Evolutionary conservation across 129 eudicot species (phyloP).

Genomic region (Tanacetum coccineum): DNA sequence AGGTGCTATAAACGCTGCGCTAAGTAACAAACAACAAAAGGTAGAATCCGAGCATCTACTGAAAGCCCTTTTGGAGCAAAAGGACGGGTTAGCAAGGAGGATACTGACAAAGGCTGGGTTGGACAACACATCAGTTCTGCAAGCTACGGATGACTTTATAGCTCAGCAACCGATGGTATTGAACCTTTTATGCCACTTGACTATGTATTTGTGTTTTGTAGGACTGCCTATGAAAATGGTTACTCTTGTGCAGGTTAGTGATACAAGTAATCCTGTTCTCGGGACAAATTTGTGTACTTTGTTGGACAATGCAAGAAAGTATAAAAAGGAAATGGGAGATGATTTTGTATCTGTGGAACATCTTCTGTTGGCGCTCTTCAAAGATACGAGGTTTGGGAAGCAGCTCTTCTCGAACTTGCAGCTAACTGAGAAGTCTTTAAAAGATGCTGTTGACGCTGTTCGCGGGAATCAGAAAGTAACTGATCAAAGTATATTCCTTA

Average conservation of each 20-base stretch:
- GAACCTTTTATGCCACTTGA: not conserved
- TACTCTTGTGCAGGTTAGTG: conserved; percentile 60
- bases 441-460: conserved; percentile 82
- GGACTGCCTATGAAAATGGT: not conserved
- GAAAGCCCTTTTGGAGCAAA: conserved; percentile 94
- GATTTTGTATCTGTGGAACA: conserved; percentile 92
- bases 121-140: conserved; percentile 83
- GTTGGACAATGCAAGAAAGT: conserved; percentile 59
- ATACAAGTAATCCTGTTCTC: conserved; percentile 71
- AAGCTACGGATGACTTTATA: conserved; percentile 72
- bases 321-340: conserved; percentile 83
- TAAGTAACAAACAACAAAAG: conserved; percentile 67
- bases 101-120: conserved; percentile 89
- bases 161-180: conserved; percentile 84
- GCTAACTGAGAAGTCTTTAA: conserved; percentile 71
- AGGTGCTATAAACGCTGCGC: conserved; percentile 81
- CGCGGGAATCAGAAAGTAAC: conserved; percentile 97
- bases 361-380: conserved; percentile 57
- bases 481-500: conserved; percentile 65
- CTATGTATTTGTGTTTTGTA: not conserved
- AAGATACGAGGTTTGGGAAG: conserved; percentile 81
- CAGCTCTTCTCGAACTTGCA: conserved; percentile 55
- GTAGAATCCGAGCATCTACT: conserved; percentile 86
- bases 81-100: conserved; percentile 88
- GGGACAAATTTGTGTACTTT: conserved; percentile 59